Conservation (phyloP, 768 basidiomycete genomes). For the Cytidiella melzeri region DNA sequence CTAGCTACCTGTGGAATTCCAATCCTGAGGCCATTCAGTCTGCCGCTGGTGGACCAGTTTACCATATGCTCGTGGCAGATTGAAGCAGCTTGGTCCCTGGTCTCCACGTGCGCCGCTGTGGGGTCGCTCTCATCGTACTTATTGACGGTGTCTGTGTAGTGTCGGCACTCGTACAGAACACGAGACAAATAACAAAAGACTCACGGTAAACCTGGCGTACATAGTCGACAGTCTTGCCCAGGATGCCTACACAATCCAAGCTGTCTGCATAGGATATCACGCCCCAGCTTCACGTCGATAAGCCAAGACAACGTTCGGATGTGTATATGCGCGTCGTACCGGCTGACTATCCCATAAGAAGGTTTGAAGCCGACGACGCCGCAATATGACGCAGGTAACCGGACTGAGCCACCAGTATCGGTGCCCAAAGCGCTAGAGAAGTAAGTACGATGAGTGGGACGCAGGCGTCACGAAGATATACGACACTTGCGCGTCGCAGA, state of each 20-base stretch:
- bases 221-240: slow-evolving; percentile 48
- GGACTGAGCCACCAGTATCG: slow-evolving; percentile 92
- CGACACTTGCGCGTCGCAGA: slow-evolving; percentile 73
- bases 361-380: slow-evolving; percentile 91
- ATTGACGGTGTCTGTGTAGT: slow-evolving; percentile 27
- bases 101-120: slow-evolving; percentile 48
- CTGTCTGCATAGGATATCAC: slow-evolving; percentile 93
- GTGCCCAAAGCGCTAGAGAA: slow-evolving; percentile 75
- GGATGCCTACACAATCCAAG: slow-evolving; percentile 87
- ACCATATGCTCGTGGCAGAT: slow-evolving; percentile 4
- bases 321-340: slow-evolving; percentile 37
- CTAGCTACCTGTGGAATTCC: slow-evolving; percentile 66
- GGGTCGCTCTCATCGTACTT: slow-evolving; percentile 65
- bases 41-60: background rate
- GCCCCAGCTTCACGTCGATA: slow-evolving; percentile 56
- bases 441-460: background rate
- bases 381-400: slow-evolving; percentile 92
- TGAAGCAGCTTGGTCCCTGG: slow-evolving; percentile 31
- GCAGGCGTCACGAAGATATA: background rate
- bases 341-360: slow-evolving; percentile 86
- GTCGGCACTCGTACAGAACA: background rate
- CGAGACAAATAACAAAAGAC: slow-evolving; percentile 18
- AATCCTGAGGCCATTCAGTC: slow-evolving; percentile 52
- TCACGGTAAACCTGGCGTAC: slow-evolving; percentile 59
- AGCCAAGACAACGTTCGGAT: slow-evolving; percentile 3